These are phyloP conservation scores for Phaeosphaeriaceae sp. DNA, from an alignment of 2,329 filamentous ascomycete species.

Conservation along the genomic window DNA sequence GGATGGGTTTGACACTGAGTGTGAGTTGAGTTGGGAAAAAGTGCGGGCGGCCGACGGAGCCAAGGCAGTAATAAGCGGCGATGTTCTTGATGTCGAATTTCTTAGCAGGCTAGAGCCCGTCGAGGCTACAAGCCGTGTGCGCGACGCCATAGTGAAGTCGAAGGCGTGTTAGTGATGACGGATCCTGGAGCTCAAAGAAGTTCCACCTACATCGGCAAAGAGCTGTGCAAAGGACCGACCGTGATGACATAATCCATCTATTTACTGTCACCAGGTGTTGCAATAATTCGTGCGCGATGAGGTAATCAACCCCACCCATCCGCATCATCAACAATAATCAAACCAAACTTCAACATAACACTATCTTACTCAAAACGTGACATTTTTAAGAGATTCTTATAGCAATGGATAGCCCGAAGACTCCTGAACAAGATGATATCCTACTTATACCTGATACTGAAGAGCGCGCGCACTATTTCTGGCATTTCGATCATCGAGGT, in stretches of 20 bases:
- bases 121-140: constrained; percentile 40
- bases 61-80: constrained; percentile 28
- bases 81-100: constrained; percentile 24
- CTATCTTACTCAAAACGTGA: too few species aligned
- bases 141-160: constrained; percentile 41
- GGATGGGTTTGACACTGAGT: constrained; percentile 30
- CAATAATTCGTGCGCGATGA: too few species aligned
- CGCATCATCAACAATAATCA: too few species aligned
- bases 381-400: too few species aligned
- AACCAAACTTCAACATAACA: too few species aligned
- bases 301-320: too few species aligned
- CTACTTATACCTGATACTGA: too few species aligned
- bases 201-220: constrained; percentile 21
- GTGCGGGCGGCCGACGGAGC: constrained; percentile 26
- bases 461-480: too few species aligned
- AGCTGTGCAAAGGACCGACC: constrained; percentile 17
- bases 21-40: constrained; percentile 42
- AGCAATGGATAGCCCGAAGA: too few species aligned
- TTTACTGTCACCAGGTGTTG: not conserved
- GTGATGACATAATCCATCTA: constrained; percentile 24
- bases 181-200: constrained; percentile 28
- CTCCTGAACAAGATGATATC: too few species aligned
- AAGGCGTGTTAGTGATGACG: constrained; percentile 25
- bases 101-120: constrained; percentile 36
- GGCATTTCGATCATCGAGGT: too few species aligned